phyloP scores from a whole-genome alignment of 1,284 basidiomycete species.

The Schizopora paradoxa region DNA sequence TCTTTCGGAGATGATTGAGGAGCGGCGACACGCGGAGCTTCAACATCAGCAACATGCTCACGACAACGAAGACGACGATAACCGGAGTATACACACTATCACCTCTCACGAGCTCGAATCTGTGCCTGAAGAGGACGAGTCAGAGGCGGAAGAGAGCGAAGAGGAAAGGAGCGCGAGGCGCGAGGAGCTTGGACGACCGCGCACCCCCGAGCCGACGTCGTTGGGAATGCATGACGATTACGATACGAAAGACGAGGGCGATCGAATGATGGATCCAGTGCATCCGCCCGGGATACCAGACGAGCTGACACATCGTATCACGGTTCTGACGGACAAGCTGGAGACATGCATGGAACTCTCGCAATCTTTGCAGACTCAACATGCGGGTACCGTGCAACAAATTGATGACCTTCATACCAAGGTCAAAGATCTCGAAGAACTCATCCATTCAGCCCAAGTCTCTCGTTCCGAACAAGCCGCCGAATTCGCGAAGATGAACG shows the following conservation, averaged over 20 bases:
- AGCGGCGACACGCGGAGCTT: conserved; percentile 33
- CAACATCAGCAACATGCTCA: conserved; percentile 27
- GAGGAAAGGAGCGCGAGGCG: conserved; percentile 42
- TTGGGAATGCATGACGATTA: conserved; percentile 58
- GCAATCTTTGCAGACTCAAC: conserved; percentile 71
- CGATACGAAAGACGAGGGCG: conserved; percentile 26
- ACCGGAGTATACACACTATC: conserved; percentile 57
- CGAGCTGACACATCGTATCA: conserved; percentile 69
- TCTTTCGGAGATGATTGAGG: conserved; percentile 68
- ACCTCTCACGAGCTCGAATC: conserved; percentile 65
- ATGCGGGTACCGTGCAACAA: conserved; percentile 71
- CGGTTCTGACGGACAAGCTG: conserved; percentile 69
- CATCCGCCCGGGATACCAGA: conserved; percentile 36
- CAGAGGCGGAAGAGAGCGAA: conserved; percentile 43
- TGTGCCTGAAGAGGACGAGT: conserved; percentile 72
- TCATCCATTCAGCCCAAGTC: conserved; percentile 42
- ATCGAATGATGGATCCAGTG: conserved; percentile 17
- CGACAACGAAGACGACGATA: conserved; percentile 52
- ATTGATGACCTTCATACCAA: conserved; percentile 75
- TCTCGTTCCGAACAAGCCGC: conserved; percentile 34
- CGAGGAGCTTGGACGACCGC: conserved; percentile 60
- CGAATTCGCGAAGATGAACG: conserved; percentile 35
- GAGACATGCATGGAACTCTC: conserved; percentile 75
- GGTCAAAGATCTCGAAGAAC: conserved; percentile 51
- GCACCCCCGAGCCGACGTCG: conserved; percentile 69